Conservation (phyloP, 345 rosid genomes). For the Eucalyptus tenuipes region DNA sequence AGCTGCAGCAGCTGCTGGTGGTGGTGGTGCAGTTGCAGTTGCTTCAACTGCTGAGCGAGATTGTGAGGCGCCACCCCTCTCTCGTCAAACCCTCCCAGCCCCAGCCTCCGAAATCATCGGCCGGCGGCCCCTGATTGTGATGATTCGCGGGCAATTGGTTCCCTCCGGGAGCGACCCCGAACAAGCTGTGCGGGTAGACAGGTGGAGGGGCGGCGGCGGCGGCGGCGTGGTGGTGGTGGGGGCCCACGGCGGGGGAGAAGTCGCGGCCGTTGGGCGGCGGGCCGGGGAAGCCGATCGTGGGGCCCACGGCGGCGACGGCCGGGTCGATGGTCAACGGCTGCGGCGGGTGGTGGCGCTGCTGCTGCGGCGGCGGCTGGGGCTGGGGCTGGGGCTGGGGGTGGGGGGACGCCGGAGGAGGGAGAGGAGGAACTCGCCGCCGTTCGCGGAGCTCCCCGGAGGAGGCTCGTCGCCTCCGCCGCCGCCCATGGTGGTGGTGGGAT, state of each 20-base stretch:
- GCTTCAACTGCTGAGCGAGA: conserved; percentile 13
- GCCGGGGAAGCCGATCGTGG: conserved; percentile 22
- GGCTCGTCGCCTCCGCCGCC: conserved; percentile 49
- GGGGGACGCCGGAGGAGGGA: conserved; percentile 60
- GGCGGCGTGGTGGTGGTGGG: conserved; percentile 6
- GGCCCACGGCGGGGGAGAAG: conserved; percentile 22
- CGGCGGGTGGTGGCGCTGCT: background rate
- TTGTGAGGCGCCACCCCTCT: conserved; percentile 8
- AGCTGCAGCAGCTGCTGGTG: background rate
- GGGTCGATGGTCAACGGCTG: conserved; percentile 43
- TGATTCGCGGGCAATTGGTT: background rate
- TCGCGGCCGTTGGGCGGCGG: conserved; percentile 29
- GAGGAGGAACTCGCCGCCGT: conserved; percentile 71
- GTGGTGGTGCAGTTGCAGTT: background rate
- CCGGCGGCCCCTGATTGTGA: conserved; percentile 18
- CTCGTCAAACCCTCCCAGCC: conserved; percentile 18
- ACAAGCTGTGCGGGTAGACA: conserved; percentile 22
- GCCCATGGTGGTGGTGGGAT: conserved; percentile 21
- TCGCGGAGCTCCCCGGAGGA: conserved; percentile 14
- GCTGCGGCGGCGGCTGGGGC: conserved; percentile 1
- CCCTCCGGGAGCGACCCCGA: background rate
- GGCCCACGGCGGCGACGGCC: conserved; percentile 82
- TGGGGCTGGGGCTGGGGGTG: conserved; percentile 3
- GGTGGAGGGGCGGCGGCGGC: conserved; percentile 25
- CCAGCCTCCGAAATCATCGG: conserved; percentile 41